Conservation (phyloP, 768 basidiomycete genomes). For the Boletales sp. region DNA sequence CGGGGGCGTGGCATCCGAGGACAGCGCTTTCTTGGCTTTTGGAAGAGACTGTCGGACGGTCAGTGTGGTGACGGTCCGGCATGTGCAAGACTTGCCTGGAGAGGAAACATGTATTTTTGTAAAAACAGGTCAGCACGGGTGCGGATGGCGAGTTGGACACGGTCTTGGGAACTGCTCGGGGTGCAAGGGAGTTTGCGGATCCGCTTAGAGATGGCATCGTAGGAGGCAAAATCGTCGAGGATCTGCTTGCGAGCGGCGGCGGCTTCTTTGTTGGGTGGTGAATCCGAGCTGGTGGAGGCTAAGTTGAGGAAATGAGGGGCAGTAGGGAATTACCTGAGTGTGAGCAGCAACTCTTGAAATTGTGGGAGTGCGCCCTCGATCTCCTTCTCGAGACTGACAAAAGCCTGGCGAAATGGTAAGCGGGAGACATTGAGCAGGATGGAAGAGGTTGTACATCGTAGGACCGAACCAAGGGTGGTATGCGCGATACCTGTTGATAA, state of each 20-base stretch:
- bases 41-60: constrained; percentile 40
- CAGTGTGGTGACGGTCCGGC: background rate
- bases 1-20: constrained; percentile 14
- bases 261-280: constrained; percentile 65
- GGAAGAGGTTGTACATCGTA: constrained; percentile 54
- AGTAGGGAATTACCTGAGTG: constrained; percentile 48
- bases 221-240: constrained; percentile 81
- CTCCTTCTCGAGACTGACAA: constrained; percentile 77
- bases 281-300: constrained; percentile 30
- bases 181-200: constrained; percentile 71
- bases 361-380: constrained; percentile 86
- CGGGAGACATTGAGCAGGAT: background rate
- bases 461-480: constrained; percentile 63
- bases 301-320: constrained; percentile 10
- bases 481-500: constrained; percentile 53
- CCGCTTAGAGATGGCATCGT: constrained; percentile 84
- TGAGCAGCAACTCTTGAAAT: constrained; percentile 81
- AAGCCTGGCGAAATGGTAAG: constrained; percentile 46
- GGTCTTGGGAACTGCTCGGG: constrained; percentile 71
- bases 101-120: constrained; percentile 82
- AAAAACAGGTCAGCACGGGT: constrained; percentile 76
- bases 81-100: constrained; percentile 18
- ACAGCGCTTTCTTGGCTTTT: constrained; percentile 38
- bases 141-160: constrained; percentile 79
- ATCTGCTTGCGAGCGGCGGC: constrained; percentile 73